phyloP scores from a whole-genome alignment of 202 grass and related monocot genomes.

The Miscanthus sacchariflorus region DNA sequence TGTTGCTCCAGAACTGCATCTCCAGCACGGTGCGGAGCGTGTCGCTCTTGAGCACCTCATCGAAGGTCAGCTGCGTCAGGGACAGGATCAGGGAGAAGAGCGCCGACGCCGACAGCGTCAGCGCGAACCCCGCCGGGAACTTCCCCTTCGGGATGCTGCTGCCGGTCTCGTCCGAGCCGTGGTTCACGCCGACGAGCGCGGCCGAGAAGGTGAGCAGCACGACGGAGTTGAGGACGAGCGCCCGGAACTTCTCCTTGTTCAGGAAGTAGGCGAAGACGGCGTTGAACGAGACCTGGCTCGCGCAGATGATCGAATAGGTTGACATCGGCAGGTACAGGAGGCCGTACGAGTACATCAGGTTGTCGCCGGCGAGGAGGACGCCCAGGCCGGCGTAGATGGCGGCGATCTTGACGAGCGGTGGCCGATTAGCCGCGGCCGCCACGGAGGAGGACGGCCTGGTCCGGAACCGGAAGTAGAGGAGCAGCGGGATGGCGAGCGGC shows the following conservation, averaged over 20 bases:
- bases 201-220: conserved; percentile 73
- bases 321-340: conserved; percentile 78
- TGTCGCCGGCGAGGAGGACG: conserved; percentile 60
- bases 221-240: conserved; percentile 73
- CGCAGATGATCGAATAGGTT: conserved; percentile 62
- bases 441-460: not conserved
- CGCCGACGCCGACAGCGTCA: conserved; percentile 63
- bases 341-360: conserved; percentile 84
- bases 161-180: conserved; percentile 34
- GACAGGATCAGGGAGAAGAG: conserved; percentile 73
- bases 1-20: conserved; percentile 68
- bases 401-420: conserved; percentile 42
- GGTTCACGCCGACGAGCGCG: conserved; percentile 55
- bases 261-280: conserved; percentile 83
- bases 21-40: conserved; percentile 50
- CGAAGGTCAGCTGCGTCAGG: conserved; percentile 63
- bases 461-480: conserved; percentile 49
- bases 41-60: conserved; percentile 57
- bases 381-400: conserved; percentile 61
- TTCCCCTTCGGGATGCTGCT: conserved; percentile 51
- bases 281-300: conserved; percentile 73
- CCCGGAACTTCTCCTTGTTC: conserved; percentile 68
- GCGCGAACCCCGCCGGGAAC: conserved; percentile 57
- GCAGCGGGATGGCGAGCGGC: conserved; percentile 51
- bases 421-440: conserved; percentile 14